Evolutionary conservation across 148 eudicot species (phyloP).

Genomic region (Rhododendron mucronatum): DNA sequence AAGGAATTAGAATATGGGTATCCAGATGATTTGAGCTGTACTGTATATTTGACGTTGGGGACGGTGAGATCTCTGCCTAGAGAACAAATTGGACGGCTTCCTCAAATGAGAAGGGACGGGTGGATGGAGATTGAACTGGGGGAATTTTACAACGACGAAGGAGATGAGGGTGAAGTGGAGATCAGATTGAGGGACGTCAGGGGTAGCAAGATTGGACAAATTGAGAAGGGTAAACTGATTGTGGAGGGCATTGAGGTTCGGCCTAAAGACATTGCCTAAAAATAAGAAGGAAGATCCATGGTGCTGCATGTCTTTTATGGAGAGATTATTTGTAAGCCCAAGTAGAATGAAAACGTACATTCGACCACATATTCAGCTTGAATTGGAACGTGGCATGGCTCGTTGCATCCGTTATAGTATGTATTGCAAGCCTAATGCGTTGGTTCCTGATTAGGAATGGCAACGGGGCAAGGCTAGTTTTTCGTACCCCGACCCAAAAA

Average conservation of each 20-base stretch:
- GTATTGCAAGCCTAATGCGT: no score
- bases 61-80: neutral
- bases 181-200: constrained; percentile 36
- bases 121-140: constrained; percentile 70
- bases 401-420: no score
- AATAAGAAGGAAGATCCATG: no score
- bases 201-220: neutral
- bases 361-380: no score
- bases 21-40: constrained; percentile 8
- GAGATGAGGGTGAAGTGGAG: neutral
- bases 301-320: no score
- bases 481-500: no score
- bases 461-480: no score
- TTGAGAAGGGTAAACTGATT: neutral
- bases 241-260: no score
- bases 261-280: no score
- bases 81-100: constrained; percentile 9
- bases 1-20: constrained; percentile 21
- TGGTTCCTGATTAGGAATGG: neutral
- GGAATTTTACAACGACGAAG: constrained; percentile 25
- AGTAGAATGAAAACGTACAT: no score
- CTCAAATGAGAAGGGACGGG: constrained; percentile 43
- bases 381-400: no score
- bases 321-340: no score
- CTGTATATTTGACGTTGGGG: neutral